A percentile compares a stretch with the other conserved stretches of the same genome.
Evolutionary conservation across 148 eudicot species (phyloP).

Genomic region (Arctostaphylos glauca): DNA sequence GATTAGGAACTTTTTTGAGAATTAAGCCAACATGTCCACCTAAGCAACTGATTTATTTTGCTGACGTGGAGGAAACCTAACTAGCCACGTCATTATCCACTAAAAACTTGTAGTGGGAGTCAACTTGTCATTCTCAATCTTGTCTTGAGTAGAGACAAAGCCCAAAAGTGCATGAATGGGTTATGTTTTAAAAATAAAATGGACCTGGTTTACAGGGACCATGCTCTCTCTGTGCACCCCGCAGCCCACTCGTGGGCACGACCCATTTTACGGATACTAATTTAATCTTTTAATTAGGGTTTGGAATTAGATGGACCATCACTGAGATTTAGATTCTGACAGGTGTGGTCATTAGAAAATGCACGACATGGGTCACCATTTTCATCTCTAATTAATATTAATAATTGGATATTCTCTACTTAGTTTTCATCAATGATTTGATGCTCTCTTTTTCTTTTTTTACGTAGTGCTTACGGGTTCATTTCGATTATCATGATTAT

Average conservation of each 20-base stretch:
- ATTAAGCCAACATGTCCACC: constrained; percentile 1
- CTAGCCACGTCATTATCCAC: background rate
- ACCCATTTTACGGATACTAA: constrained; percentile 22
- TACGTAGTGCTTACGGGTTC: too few relatives aligned
- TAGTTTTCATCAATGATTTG: too few relatives aligned
- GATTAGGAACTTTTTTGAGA: too few relatives aligned
- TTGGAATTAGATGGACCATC: constrained; percentile 2
- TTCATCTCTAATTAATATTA: background rate
- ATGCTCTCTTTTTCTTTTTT: too few relatives aligned
- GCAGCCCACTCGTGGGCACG: constrained; percentile 33
- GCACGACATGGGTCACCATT: constrained; percentile 30
- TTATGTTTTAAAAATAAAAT: constrained; percentile 20
- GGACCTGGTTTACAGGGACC: constrained; percentile 31
- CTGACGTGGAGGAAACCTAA: background rate
- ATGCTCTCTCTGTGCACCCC: constrained; percentile 1
- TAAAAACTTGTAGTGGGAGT: constrained; percentile 8
- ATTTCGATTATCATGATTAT: too few relatives aligned
- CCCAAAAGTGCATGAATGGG: constrained; percentile 18
- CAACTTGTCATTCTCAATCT: constrained; percentile 19
- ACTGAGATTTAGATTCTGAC: background rate
- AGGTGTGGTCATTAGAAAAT: background rate
- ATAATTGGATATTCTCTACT: too few relatives aligned
- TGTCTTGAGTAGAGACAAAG: constrained; percentile 16
- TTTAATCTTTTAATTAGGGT: background rate
- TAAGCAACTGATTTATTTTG: background rate